Percentiles rank a stretch among this genome's conserved stretches.
These are phyloP conservation scores for Alternaria panax DNA, from an alignment of 2,329 filamentous ascomycete species.

Conservation along the genomic window DNA sequence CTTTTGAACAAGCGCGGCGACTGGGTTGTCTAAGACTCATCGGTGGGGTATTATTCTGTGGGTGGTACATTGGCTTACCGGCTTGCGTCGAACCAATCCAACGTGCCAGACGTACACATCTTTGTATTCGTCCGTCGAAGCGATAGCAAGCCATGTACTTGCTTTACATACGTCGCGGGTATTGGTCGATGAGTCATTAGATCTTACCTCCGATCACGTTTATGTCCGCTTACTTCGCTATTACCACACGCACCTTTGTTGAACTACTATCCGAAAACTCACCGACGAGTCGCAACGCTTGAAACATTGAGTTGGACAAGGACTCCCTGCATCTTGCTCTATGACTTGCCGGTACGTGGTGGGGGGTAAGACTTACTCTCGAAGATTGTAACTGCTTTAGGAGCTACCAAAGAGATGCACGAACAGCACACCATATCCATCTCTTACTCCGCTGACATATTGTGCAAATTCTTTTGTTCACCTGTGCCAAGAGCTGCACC, in stretches of 20 bases:
- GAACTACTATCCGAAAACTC: background rate
- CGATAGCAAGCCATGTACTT: background rate
- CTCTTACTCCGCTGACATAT: background rate
- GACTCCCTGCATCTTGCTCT: background rate
- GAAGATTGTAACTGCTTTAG: background rate
- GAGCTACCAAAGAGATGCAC: background rate
- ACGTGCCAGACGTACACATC: background rate
- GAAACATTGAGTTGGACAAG: background rate
- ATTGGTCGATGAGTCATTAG: background rate
- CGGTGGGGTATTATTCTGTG: background rate
- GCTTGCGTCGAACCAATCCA: background rate
- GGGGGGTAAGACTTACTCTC: background rate
- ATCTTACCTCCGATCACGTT: slow-evolving; percentile 2
- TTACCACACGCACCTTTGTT: background rate
- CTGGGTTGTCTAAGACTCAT: background rate
- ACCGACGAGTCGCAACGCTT: background rate
- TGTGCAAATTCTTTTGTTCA: background rate
- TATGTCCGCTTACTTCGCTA: slow-evolving; percentile 16
- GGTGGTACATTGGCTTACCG: background rate
- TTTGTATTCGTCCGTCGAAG: background rate
- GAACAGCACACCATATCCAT: background rate
- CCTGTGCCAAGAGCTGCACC: background rate
- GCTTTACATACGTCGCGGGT: background rate
- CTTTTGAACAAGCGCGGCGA: background rate
- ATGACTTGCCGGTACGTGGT: background rate